Evolutionary conservation across 2,329 filamentous ascomycete species (phyloP), one percentile per base, ranked within the genome.

Genomic region (Exophiala bonariae): DNA sequence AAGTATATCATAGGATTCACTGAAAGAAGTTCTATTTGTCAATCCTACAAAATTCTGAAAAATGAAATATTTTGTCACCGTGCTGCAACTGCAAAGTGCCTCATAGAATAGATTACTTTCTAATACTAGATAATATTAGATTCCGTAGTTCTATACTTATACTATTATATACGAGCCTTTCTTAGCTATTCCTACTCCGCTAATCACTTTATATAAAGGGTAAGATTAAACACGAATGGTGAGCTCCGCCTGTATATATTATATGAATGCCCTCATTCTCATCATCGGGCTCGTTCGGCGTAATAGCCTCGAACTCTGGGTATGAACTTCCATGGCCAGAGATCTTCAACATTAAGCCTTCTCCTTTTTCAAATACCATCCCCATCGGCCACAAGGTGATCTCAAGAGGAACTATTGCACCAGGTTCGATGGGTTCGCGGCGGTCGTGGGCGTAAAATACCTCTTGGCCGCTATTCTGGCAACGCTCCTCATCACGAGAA

Each of bases 371-470:
- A 53, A 69, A 76, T 17, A 73, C 69, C 0, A 73, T 63, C 0
- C 73, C 72, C 65, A 72, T 70, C 0, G 67, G 65, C 72, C 71
- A 76, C 9, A 77, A 70, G 0, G 70, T 70, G 46, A 77, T 75
- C 41, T 76, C 71, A 4, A 76, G 58, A 54, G 66, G 66, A 3
- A 75, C 70, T 16, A 75, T 57, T 2, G 65, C 59, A 0, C 73
- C 73, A 0, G 63, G 64, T 3, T 56, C 43, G 1, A 76, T 60
- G 50, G 71, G 70, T 40, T 73, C 62, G 28, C 71, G 61, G 14
- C 60, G 59, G 4, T 64, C 61, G 46, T 76, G 70, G 0, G 71
- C 64, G 38, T 74, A 64, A 50, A 65, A 65, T 0, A 66, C 11
- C 66, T 60, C 1, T 58, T 64, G 42, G 2, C n/a, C 28, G 28